These are phyloP conservation scores for Daldinia sp. DNA, from an alignment of 2,329 filamentous ascomycete genomes.

Conservation along the genomic window DNA sequence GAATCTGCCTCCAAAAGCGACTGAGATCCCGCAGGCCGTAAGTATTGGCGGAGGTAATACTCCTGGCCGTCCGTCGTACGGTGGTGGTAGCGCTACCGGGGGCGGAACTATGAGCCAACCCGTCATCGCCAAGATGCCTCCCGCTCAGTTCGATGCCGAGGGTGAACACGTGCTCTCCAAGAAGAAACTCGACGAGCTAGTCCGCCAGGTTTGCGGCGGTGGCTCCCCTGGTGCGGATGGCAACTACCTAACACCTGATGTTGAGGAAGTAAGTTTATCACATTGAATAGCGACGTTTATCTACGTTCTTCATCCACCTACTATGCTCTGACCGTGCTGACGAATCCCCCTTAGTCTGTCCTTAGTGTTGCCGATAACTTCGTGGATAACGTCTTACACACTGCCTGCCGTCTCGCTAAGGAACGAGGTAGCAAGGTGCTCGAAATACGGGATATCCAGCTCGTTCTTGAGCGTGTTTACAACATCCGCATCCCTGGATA, in stretches of 20 bases:
- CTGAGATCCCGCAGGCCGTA: slow-evolving; percentile 77
- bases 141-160: slow-evolving; percentile 88
- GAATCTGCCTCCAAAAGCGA: slow-evolving; percentile 72
- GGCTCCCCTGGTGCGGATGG: slow-evolving; percentile 75
- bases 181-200: slow-evolving; percentile 95
- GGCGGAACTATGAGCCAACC: slow-evolving; percentile 85
- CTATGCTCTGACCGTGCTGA: slow-evolving; percentile 10
- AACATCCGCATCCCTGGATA: slow-evolving; percentile 95
- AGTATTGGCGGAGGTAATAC: slow-evolving; percentile 68
- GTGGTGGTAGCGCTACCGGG: slow-evolving; percentile 78
- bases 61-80: slow-evolving; percentile 81
- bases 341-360: slow-evolving; percentile 67
- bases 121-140: slow-evolving; percentile 80
- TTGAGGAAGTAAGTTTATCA: slow-evolving; percentile 79
- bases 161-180: slow-evolving; percentile 95
- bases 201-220: slow-evolving; percentile 89
- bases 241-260: slow-evolving; percentile 85
- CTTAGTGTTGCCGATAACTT: slow-evolving; percentile 93
- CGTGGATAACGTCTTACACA: slow-evolving; percentile 87
- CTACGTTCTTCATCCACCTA: background rate
- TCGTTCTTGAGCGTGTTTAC: slow-evolving; percentile 83
- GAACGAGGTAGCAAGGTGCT: slow-evolving; percentile 89
- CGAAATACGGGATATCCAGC: slow-evolving; percentile 86
- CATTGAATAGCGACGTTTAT: too few species aligned
- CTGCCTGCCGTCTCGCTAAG: slow-evolving; percentile 91